Base-by-base conservation (phyloP, 2,329 filamentous ascomycete genomes). In the Aspergillus hortae region DNA sequence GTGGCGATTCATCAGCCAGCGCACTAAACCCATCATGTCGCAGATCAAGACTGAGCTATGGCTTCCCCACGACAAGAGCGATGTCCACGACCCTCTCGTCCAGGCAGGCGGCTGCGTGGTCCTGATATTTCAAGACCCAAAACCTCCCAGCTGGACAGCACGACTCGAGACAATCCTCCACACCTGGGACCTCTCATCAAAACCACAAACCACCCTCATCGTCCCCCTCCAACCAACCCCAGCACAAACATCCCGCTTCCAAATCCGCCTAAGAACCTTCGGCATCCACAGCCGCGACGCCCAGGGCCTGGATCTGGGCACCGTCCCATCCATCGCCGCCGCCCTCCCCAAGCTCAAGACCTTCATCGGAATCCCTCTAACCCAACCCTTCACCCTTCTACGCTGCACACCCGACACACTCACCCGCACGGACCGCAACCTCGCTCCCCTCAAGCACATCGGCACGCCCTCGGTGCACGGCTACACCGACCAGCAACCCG, bases 1-100 rank as follows among this genome's bases (percentile, higher is more conserved):
- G 36, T 63, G 61, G 61, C 55, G 57, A n/a, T 61, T 62, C 9
- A 59, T 63, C 52, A 61, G 59, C 41, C 61, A 63, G 46, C 59
- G 61, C 17, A 62, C 61, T 2, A 62, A 61, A 32, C 61, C 61
- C 4, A 25, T 30, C 10, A 63, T 63, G 61, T 53, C 59, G 1
- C 54, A 41, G 25, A 58, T 63, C 23, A 48, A 49, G 40, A 55
- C 53, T 5, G 56, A 62, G 27, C 7, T 62, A 43, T 62, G 58
- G 58, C 45, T 59, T 19, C 56, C 58, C 4, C 42, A 51, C n/a
- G n/a, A 49, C 15, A 23, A 42, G 2, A 56, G 51, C 40, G 21
- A 57, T 25, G 27, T 25, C 14, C 14, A 23, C 30, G 54, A 60
- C 35, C 25, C 46, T 6, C 46, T 55, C 9, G 57, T 52, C 35